These are phyloP conservation scores for Cercospora sojina DNA, from an alignment of 2,329 filamentous ascomycete genomes.

Conservation along the genomic window DNA sequence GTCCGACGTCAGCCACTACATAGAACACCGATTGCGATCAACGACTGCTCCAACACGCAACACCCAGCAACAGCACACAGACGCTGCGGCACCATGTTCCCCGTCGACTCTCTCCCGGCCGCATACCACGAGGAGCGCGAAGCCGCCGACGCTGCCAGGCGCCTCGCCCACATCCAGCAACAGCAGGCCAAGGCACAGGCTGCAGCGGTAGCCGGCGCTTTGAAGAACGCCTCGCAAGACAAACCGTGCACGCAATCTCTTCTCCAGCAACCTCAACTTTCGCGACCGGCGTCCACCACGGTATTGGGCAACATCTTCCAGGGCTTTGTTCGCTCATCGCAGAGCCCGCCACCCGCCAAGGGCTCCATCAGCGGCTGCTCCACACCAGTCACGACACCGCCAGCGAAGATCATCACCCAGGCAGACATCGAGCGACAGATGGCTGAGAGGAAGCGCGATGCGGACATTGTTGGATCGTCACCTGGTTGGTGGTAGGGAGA, in stretches of 20 bases:
- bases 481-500: slow-evolving; percentile 22
- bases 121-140: slow-evolving; percentile 37
- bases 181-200: slow-evolving; percentile 26
- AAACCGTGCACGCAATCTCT: slow-evolving; percentile 15
- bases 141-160: slow-evolving; percentile 29
- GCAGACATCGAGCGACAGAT: slow-evolving; percentile 32
- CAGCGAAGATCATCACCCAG: slow-evolving; percentile 26
- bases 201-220: slow-evolving; percentile 12
- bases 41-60: neutral
- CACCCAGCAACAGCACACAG: neutral
- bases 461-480: slow-evolving; percentile 30
- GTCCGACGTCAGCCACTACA: neutral
- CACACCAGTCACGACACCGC: slow-evolving; percentile 24
- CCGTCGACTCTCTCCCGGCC: slow-evolving; percentile 36
- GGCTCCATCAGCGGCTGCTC: slow-evolving; percentile 16
- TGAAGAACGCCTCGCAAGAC: slow-evolving; percentile 11
- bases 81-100: slow-evolving; percentile 33
- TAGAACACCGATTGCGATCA: neutral
- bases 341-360: slow-evolving; percentile 10
- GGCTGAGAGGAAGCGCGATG: slow-evolving; percentile 34
- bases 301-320: slow-evolving; percentile 36
- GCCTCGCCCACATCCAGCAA: slow-evolving; percentile 25
- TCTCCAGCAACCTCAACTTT: slow-evolving; percentile 28
- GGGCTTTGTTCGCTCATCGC: slow-evolving; percentile 20
- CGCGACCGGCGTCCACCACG: slow-evolving; percentile 23